phyloP scores from a whole-genome alignment of 108 stramenopile species.

The Nannochloropsis salina region DNA sequence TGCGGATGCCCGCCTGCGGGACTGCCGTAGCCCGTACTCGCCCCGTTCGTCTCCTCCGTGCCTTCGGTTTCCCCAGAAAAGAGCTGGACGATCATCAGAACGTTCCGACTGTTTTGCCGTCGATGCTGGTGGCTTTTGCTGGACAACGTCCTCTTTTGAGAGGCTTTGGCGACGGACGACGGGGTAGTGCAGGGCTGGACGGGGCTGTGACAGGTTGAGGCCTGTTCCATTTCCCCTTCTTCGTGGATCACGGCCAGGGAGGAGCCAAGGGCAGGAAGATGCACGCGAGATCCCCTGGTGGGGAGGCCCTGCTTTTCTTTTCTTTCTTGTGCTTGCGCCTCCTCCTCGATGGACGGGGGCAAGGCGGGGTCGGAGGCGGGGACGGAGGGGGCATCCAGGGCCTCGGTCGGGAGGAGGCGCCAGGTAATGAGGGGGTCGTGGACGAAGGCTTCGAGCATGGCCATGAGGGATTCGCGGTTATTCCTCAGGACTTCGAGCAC shows the following conservation, averaged over 20 bases:
- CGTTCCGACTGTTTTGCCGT: background rate
- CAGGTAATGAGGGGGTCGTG: slow-evolving; percentile 37
- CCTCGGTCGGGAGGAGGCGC: slow-evolving; percentile 25
- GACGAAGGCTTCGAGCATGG: slow-evolving; percentile 42
- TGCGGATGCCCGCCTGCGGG: no score
- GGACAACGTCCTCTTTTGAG: background rate
- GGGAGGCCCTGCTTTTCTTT: background rate
- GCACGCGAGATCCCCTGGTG: background rate
- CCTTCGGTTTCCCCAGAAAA: background rate
- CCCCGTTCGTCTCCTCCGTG: no score
- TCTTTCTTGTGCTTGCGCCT: background rate
- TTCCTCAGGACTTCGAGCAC: slow-evolving; percentile 27
- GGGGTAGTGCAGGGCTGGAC: background rate
- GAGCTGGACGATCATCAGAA: background rate
- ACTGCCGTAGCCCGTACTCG: no score
- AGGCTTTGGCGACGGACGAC: no score
- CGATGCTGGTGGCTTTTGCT: background rate
- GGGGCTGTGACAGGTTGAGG: background rate
- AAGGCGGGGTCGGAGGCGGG: background rate
- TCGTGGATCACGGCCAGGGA: background rate
- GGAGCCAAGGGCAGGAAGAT: background rate
- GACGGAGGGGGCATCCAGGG: background rate
- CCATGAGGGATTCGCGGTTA: slow-evolving; percentile 31
- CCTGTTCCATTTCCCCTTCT: background rate
- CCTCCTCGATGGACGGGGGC: background rate